Evolutionary conservation across 164 flowering plant genomes (phyloP), one percentile per base, ranked within the genome.

Genomic region (Houttuynia cordata): DNA sequence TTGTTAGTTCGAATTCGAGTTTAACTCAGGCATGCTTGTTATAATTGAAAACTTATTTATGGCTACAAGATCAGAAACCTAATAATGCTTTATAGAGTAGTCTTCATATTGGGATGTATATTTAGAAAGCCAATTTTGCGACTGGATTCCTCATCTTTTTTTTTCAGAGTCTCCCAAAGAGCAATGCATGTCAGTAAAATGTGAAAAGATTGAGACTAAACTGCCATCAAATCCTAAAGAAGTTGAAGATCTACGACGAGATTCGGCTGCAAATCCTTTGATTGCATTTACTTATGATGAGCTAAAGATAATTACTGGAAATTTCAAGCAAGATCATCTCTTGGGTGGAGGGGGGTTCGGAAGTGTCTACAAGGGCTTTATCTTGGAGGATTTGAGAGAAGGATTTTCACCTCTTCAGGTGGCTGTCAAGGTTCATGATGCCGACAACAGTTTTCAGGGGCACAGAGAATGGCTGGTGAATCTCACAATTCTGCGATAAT

Each of bases 291-390:
- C 86, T 13, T 92, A 62, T 64, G 76, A 72, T 25, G 93, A 92
- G 53, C 73, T 92, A 18, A 85, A 81, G 67, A 66, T 58, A 45
- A 84, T 92, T 24, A 92, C 98, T 0, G 81, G 67, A 18, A 85
- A 89, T 62, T 92, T 88, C 62, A 81, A 93, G 77, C 83, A 75
- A 40, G 96, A 87, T 57, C 62, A 74, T 54, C 67, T 92, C 66
- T 67, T 92, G 60, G 98, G 98, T 61, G 96, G 93, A 50, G 98
- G 98, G n/a, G 98, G 98, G 51, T 92, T 92, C 68, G 96, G 98
- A 64, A 80, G 80, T 69, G 96, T 92, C 64, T 92, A 85, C 67
- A 92, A 87, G 76, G 98, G 98, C 4, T 79, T 75, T 60, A 72
- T 91, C 23, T 24, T 82, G 22, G 81, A 79, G 53, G 91, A 83